These are phyloP conservation scores for Xylariaceae sp. DNA, from an alignment of 2,329 filamentous ascomycete genomes.

Conservation along the genomic window DNA sequence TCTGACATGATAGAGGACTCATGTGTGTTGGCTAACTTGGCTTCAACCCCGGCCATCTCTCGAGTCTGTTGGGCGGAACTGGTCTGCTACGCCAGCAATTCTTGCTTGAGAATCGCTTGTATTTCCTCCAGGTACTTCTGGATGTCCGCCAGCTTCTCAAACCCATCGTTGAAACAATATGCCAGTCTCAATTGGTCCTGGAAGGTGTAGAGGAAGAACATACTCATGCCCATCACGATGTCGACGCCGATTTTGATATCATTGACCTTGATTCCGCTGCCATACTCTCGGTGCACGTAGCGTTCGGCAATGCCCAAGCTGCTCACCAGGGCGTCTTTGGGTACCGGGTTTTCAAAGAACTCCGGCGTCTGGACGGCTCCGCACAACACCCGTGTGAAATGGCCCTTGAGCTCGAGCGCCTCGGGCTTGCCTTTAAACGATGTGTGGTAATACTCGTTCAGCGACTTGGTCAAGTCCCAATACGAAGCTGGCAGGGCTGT, in stretches of 20 bases:
- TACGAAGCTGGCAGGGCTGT: conserved; percentile 17
- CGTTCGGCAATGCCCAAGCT: conserved; percentile 26
- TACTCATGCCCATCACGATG: conserved; percentile 28
- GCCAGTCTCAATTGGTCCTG: conserved; percentile 25
- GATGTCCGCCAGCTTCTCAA: conserved; percentile 20
- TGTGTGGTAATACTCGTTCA: conserved; percentile 19
- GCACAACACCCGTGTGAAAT: conserved; percentile 21
- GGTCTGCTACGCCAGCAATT: conserved; percentile 9
- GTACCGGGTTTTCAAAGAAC: conserved; percentile 20
- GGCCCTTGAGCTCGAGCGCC: conserved; percentile 21
- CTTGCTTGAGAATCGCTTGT: conserved; percentile 13
- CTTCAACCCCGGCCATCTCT: not conserved
- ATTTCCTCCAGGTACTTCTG: conserved; percentile 22
- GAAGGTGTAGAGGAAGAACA: conserved; percentile 29
- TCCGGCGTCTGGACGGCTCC: conserved; percentile 23
- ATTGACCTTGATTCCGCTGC: conserved; percentile 18
- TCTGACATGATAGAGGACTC: too few species aligned
- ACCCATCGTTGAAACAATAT: conserved; percentile 30
- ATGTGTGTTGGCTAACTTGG: too few species aligned
- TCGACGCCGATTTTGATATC: conserved; percentile 26
- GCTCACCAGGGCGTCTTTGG: conserved; percentile 28
- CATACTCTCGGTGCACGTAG: conserved; percentile 22
- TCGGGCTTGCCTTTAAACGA: conserved; percentile 19
- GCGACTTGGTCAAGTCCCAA: conserved; percentile 18
- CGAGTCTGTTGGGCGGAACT: not conserved